Percentiles rank a stretch among this genome's conserved stretches.
phyloP scores from a whole-genome alignment of 352 stramenopile genomes.

The Phytophthora kernoviae region DNA sequence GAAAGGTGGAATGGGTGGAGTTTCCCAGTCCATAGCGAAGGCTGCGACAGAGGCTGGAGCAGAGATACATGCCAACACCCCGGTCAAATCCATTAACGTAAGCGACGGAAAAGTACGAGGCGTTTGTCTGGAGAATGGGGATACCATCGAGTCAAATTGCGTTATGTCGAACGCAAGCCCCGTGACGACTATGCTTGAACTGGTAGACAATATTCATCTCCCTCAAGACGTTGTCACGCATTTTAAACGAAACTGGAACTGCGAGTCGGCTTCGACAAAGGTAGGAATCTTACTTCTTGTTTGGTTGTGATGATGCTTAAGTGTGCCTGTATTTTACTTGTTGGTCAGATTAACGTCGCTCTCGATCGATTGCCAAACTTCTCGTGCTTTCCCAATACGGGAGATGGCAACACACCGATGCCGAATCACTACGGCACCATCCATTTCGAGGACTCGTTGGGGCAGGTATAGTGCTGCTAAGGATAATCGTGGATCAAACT shows the following conservation, averaged over 20 bases:
- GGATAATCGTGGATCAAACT: neutral
- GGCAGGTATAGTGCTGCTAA: constrained; percentile 42
- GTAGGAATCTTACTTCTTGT: constrained; percentile 22
- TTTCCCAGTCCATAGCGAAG: constrained; percentile 70
- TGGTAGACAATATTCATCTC: constrained; percentile 65
- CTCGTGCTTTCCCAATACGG: constrained; percentile 71
- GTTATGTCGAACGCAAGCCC: constrained; percentile 88
- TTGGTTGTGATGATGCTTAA: neutral
- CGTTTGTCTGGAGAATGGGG: constrained; percentile 66
- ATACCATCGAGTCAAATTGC: constrained; percentile 50
- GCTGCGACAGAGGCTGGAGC: constrained; percentile 69
- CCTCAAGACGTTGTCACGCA: constrained; percentile 65
- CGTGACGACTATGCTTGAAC: constrained; percentile 80
- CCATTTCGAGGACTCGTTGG: constrained; percentile 85
- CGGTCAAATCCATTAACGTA: constrained; percentile 70
- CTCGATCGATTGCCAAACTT: constrained; percentile 87
- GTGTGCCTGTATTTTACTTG: neutral
- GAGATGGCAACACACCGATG: constrained; percentile 62
- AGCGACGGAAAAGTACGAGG: constrained; percentile 49
- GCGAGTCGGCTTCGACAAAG: constrained; percentile 81
- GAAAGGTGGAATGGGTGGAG: constrained; percentile 87
- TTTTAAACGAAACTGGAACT: constrained; percentile 84
- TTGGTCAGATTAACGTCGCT: constrained; percentile 87
- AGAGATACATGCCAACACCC: constrained; percentile 71
- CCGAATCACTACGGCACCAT: constrained; percentile 88